Base-by-base conservation (phyloP, 2,329 filamentous ascomycete genomes). In the Nigrospora oryzae region DNA sequence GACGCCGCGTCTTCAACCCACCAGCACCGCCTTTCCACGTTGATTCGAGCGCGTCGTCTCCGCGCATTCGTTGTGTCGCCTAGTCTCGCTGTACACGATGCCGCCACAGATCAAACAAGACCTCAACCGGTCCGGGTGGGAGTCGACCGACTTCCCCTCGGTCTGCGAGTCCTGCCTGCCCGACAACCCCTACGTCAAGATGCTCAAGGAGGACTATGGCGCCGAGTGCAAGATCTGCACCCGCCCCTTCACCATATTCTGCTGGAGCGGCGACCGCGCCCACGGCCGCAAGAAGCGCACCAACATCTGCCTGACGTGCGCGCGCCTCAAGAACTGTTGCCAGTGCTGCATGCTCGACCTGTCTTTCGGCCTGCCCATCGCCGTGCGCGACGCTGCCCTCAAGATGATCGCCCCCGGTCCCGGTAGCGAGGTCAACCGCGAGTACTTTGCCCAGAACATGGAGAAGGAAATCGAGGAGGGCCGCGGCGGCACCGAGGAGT, bases 321-420 rank as follows among this genome's bases (percentile, higher is more conserved):
- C 93, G 17, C 86, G 93, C 38, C 76, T 97, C 53, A 98, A 98
- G 69, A 98, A 98, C 71, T 97, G 93, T 71, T 98, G 93, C 61
- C 93, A 98, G 71, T 91, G 85, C 68, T 98, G 93, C 72, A 97
- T 97, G 89, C 83, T 98, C 43, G 93, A 98, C 74, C 71, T 98
- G 48, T 91, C 88, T 12, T 98, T 97, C 60, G 94, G 93, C 19
- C 74, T 98, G 28, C 93, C 93, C 11, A 95, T 98, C 59, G 86
- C 90, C 13, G 87, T 98, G 47, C 83, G 93, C 60, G 93, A 98
- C 71, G 93, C 93, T 3, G 93, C 94, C 5, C 74, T 98, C 51
- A 97, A 97, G 72, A 95, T 98, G 86, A 87, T 97, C 36, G 90
- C 91, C 1, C 90, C 93, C 0, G 93, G 93, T 0, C 93, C 93